Conservation (phyloP, 2,329 filamentous ascomycete genomes). For the Colletotrichum tropicale region DNA sequence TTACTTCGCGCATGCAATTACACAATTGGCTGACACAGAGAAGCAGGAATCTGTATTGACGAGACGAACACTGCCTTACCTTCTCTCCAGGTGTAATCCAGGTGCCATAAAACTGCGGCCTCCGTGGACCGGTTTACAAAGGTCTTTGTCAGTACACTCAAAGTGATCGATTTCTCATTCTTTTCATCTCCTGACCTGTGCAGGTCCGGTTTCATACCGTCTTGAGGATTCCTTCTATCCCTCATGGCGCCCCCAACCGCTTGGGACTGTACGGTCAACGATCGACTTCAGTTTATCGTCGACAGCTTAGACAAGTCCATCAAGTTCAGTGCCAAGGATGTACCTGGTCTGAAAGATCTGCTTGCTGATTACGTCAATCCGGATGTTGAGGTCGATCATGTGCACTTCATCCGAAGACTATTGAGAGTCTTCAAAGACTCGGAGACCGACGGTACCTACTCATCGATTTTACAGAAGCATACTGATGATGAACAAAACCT, state of each 20-base stretch:
- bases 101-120: neutral
- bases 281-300: neutral
- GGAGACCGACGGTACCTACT: conserved; percentile 10
- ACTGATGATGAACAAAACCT: conserved; percentile 7
- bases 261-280: neutral
- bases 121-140: neutral
- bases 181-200: neutral
- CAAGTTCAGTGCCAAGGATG: neutral
- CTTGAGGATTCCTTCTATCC: neutral
- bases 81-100: neutral
- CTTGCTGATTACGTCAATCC: conserved; percentile 15
- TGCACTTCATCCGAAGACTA: conserved; percentile 16
- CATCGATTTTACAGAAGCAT: neutral
- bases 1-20: neutral
- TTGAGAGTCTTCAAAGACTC: conserved; percentile 19
- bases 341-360: conserved; percentile 16
- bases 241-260: neutral
- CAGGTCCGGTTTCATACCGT: neutral
- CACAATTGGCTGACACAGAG: neutral
- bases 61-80: neutral
- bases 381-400: neutral
- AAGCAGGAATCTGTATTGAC: too few species aligned
- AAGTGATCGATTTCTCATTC: neutral
- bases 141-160: neutral
- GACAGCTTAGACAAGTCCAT: neutral